Evolutionary conservation across 345 rosid genomes (phyloP).

Genomic region (Conringia planisiliqua): DNA sequence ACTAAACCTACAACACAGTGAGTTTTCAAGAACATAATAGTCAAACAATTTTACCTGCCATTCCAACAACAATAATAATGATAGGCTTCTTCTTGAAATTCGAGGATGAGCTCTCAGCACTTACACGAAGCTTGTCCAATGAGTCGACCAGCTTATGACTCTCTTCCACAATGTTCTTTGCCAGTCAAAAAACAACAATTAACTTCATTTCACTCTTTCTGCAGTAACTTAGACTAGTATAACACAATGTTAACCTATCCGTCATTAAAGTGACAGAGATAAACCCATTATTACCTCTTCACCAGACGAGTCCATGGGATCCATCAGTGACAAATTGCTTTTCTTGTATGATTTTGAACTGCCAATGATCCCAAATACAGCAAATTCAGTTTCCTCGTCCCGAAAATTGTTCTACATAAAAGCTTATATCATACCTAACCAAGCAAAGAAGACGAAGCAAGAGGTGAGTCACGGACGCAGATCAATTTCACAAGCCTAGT

Average conservation of each 20-base stretch:
- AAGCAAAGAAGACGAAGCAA: neutral
- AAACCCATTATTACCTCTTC: slow-evolving; percentile 20
- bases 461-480: neutral
- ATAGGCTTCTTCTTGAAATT: slow-evolving; percentile 68
- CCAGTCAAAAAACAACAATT: neutral
- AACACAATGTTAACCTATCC: neutral
- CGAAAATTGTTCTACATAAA: neutral
- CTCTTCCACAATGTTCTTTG: slow-evolving; percentile 37
- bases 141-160: slow-evolving; percentile 50
- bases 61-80: slow-evolving; percentile 70
- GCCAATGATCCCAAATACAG: slow-evolving; percentile 33
- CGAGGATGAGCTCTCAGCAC: slow-evolving; percentile 38
- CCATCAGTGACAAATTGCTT: slow-evolving; percentile 41
- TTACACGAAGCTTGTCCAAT: slow-evolving; percentile 54
- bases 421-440: neutral
- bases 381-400: slow-evolving; percentile 1
- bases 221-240: neutral
- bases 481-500: neutral
- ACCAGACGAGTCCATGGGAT: slow-evolving; percentile 39
- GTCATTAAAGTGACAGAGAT: neutral
- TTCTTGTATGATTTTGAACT: slow-evolving; percentile 36
- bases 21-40: neutral
- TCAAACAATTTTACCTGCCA: slow-evolving; percentile 55
- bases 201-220: neutral
- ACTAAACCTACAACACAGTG: neutral